phyloP scores from a whole-genome alignment of 345 rosid genomes.

The Pugionium dolabratum region DNA sequence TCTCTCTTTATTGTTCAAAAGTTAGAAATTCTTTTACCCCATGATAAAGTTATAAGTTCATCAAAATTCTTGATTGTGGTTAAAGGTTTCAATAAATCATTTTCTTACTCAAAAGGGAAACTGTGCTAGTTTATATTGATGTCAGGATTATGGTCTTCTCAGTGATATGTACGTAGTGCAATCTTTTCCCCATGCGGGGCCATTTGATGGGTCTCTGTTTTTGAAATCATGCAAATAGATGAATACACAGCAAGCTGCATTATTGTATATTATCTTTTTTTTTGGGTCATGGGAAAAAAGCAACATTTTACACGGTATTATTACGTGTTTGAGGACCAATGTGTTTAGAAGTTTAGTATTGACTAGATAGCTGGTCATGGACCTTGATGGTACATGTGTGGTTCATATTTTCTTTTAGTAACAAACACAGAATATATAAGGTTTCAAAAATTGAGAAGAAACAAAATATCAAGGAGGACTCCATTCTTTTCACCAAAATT shows the following conservation, averaged over 20 bases:
- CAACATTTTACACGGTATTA: constrained; percentile 36
- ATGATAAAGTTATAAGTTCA: no score
- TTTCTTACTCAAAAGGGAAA: no score
- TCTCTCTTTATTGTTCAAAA: no score
- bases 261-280: not conserved
- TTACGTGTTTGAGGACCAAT: constrained; percentile 13
- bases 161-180: constrained; percentile 6
- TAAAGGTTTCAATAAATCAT: no score
- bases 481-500: constrained; percentile 13
- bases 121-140: no score
- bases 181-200: constrained; percentile 8
- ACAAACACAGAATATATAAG: no score
- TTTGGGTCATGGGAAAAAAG: not conserved
- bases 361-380: constrained; percentile 31
- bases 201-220: constrained; percentile 21
- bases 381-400: constrained; percentile 23
- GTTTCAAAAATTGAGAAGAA: constrained; percentile 2
- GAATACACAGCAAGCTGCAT: not conserved
- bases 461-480: constrained; percentile 14
- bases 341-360: constrained; percentile 18
- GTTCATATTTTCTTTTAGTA: constrained; percentile 21
- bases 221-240: constrained; percentile 18
- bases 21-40: no score
- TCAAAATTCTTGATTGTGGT: no score
- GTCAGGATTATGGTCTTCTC: constrained; percentile 13